These are phyloP conservation scores for Incumbomyces delicatus DNA, from an alignment of 2,329 filamentous ascomycete genomes.

Conservation along the genomic window DNA sequence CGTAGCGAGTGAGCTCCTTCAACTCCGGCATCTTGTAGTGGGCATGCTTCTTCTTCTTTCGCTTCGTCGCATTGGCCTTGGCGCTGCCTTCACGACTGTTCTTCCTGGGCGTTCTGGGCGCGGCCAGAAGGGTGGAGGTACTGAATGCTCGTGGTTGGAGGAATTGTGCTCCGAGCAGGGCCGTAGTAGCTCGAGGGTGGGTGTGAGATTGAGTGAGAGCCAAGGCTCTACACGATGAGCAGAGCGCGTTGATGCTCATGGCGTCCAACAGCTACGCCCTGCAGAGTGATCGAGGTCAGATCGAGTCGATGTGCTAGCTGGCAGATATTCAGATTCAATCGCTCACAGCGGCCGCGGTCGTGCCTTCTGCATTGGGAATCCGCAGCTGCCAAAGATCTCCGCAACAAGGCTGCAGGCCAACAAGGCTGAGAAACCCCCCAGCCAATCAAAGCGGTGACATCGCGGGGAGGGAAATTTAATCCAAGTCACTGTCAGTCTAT, in stretches of 20 bases:
- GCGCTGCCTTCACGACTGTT: slow-evolving; percentile 33
- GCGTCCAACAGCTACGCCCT: background rate
- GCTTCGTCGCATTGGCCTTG: slow-evolving; percentile 52
- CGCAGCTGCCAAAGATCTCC: slow-evolving; percentile 5
- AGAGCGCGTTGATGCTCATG: slow-evolving; percentile 1
- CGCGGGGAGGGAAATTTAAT: slow-evolving; percentile 7
- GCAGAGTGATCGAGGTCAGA: background rate
- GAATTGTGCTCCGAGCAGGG: background rate
- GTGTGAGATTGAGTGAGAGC: background rate
- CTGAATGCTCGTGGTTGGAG: slow-evolving; percentile 11
- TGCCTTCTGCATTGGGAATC: background rate
- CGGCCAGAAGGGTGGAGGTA: slow-evolving; percentile 24
- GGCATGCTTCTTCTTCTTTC: slow-evolving; percentile 54
- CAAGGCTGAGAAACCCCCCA: background rate
- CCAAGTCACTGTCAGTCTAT: too few species aligned
- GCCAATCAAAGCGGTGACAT: background rate
- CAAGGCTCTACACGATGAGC: background rate
- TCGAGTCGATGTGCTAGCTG: background rate
- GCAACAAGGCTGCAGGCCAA: background rate
- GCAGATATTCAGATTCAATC: too few species aligned
- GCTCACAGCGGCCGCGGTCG: background rate
- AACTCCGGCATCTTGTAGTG: slow-evolving; percentile 56
- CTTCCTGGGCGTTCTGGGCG: slow-evolving; percentile 22
- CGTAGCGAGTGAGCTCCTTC: slow-evolving; percentile 60
- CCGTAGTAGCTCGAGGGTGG: too few species aligned